Evolutionary conservation across 2,329 filamentous ascomycete genomes (phyloP).

Genomic region (Metarhizium robertsii): DNA sequence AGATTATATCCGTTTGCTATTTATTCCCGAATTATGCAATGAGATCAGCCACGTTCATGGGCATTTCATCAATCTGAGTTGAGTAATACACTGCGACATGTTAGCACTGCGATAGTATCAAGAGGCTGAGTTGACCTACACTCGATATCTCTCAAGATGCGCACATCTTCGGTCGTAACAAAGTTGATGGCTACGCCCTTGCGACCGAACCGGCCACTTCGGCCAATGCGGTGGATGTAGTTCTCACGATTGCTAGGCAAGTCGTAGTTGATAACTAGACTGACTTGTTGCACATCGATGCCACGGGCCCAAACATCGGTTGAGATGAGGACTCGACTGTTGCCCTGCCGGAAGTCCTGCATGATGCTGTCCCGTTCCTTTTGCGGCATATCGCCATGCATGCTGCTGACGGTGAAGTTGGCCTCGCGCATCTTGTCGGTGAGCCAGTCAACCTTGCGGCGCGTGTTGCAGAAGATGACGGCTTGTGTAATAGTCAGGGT

Average conservation of each 20-base stretch:
- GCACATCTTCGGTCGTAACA: slow-evolving; percentile 94
- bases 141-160: slow-evolving; percentile 95
- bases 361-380: slow-evolving; percentile 98
- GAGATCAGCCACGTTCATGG: slow-evolving; percentile 77
- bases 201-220: slow-evolving; percentile 88
- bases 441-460: slow-evolving; percentile 97
- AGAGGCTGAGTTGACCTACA: slow-evolving; percentile 41
- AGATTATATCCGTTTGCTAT: not conserved
- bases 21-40: slow-evolving; percentile 32
- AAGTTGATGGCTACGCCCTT: slow-evolving; percentile 99
- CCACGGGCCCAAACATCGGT: slow-evolving; percentile 97
- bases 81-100: slow-evolving; percentile 69
- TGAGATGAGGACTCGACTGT: slow-evolving; percentile 90
- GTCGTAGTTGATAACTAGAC: slow-evolving; percentile 98
- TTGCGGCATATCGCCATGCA: slow-evolving; percentile 99
- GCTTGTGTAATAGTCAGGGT: slow-evolving; percentile 97
- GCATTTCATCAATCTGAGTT: slow-evolving; percentile 97
- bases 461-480: slow-evolving; percentile 99
- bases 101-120: slow-evolving; percentile 20
- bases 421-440: slow-evolving; percentile 99
- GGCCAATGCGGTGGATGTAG: slow-evolving; percentile 97
- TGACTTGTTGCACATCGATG: slow-evolving; percentile 98
- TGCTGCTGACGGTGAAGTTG: slow-evolving; percentile 96
- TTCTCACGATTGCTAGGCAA: slow-evolving; percentile 97
- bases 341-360: slow-evolving; percentile 96